These are phyloP conservation scores for Trametes sanguinea DNA, from an alignment of 768 basidiomycete genomes.

Conservation along the genomic window DNA sequence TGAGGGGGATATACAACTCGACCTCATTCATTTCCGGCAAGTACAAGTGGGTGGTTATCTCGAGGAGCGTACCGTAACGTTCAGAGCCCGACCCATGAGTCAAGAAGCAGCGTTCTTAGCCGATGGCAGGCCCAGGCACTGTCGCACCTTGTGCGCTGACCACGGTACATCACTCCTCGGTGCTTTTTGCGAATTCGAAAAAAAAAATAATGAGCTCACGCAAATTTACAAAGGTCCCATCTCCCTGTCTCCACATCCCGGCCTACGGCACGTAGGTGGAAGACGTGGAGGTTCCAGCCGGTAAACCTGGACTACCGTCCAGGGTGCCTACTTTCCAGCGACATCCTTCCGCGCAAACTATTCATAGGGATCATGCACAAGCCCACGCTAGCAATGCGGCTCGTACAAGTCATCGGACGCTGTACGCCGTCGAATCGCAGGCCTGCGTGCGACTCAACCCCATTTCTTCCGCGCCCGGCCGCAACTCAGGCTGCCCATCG, in stretches of 20 bases:
- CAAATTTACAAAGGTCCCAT: no score
- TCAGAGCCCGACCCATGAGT: slow-evolving; percentile 1
- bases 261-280: no score
- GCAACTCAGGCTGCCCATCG: no score
- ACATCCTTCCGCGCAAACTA: neutral
- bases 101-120: neutral
- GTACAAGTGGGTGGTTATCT: neutral
- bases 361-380: slow-evolving; percentile 2
- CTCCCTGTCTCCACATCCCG: no score
- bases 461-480: neutral
- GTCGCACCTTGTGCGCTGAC: slow-evolving; percentile 10
- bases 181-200: neutral
- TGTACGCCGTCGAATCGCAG: neutral
- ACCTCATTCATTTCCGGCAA: neutral
- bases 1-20: neutral
- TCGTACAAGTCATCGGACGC: slow-evolving; percentile 7
- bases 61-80: neutral
- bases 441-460: slow-evolving; percentile 8
- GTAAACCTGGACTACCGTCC: neutral
- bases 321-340: slow-evolving; percentile 4
- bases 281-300: neutral
- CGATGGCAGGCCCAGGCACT: slow-evolving; percentile 15
- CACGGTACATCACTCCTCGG: slow-evolving; percentile 12
- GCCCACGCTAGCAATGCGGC: slow-evolving; percentile 10
- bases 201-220: neutral